Evolutionary conservation across 1,284 basidiomycete species (phyloP).

Genomic region (Veloboletus limbatus): DNA sequence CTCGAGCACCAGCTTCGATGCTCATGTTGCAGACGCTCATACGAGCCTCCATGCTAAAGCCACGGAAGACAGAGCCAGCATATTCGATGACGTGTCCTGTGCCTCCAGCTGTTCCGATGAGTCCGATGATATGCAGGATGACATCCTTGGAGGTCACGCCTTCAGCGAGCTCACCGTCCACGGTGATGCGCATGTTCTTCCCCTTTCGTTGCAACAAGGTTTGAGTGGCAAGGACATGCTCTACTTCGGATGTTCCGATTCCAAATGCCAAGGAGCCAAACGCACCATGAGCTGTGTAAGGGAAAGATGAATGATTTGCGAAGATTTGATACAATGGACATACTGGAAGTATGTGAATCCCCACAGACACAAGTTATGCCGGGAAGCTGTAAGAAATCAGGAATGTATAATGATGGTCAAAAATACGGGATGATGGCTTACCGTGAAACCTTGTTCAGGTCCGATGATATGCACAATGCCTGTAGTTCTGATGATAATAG

Average conservation of each 20-base stretch:
- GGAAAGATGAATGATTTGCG: constrained; percentile 1
- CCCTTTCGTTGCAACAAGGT: constrained; percentile 89
- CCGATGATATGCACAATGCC: constrained; percentile 96
- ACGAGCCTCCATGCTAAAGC: constrained; percentile 91
- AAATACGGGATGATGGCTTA: constrained; percentile 32
- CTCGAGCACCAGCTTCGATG: constrained; percentile 93
- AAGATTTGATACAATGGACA: constrained; percentile 27
- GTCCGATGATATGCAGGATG: constrained; percentile 90
- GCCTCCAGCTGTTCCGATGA: constrained; percentile 93
- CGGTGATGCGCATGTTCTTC: constrained; percentile 94
- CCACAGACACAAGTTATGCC: constrained; percentile 96
- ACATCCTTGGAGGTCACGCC: constrained; percentile 96
- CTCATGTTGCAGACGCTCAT: constrained; percentile 99
- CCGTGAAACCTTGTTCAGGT: constrained; percentile 95
- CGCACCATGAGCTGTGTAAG: constrained; percentile 78
- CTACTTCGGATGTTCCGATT: constrained; percentile 95
- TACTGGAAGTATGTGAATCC: constrained; percentile 92
- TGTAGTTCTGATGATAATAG: constrained; percentile 31
- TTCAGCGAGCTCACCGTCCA: constrained; percentile 82
- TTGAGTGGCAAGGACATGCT: constrained; percentile 96
- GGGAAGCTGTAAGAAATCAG: constrained; percentile 59
- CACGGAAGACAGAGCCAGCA: constrained; percentile 87
- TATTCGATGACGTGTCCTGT: constrained; percentile 94
- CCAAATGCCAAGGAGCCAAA: constrained; percentile 96
- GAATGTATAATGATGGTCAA: background rate